These are phyloP conservation scores for Tritrichomonas musculus DNA, from an alignment of 208 protist species.

Conservation along the genomic window DNA sequence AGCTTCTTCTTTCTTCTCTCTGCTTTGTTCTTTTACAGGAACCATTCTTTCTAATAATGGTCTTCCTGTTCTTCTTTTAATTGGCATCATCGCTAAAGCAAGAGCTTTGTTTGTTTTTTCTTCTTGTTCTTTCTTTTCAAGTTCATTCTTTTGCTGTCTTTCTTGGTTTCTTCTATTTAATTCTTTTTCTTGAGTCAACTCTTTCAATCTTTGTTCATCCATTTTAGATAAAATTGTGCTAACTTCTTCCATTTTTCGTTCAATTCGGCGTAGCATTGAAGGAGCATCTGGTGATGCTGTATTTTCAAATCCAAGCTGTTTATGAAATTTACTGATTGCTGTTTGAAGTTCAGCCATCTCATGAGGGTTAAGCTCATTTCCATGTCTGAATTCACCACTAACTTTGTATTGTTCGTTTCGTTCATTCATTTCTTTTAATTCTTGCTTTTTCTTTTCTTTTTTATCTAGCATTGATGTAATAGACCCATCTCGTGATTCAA, in stretches of 20 bases:
- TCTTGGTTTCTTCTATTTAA: not conserved
- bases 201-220: not conserved
- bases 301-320: not conserved
- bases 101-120: not conserved
- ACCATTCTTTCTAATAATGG: not conserved
- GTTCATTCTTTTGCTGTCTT: not conserved
- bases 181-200: not conserved
- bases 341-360: not conserved
- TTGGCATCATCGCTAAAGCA: not conserved
- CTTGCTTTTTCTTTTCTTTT: not conserved
- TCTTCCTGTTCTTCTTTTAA: not conserved
- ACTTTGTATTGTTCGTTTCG: not conserved
- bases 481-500: not conserved
- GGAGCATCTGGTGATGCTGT: not conserved
- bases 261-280: not conserved
- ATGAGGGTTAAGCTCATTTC: not conserved
- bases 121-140: not conserved
- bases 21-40: not conserved
- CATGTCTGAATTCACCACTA: not conserved
- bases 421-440: not conserved
- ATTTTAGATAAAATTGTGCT: not conserved
- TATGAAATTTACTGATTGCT: not conserved
- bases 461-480: not conserved
- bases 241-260: not conserved
- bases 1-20: not conserved